Conservation (phyloP, 345 rosid species). For the Raphanus raphanistrum region DNA sequence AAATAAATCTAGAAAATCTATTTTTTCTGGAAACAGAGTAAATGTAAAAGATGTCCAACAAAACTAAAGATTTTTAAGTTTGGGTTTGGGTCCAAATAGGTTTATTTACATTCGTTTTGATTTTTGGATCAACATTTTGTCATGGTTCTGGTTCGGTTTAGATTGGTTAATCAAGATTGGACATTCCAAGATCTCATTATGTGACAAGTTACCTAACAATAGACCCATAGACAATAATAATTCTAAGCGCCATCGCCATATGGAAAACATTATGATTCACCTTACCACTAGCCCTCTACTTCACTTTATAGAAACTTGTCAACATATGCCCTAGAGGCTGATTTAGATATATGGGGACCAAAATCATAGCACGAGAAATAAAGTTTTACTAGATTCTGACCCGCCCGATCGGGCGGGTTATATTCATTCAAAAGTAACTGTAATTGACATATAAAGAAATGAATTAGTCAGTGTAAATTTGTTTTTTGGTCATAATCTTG, state of each 20-base stretch:
- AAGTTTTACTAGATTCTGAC: not conserved
- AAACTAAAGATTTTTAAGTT: not conserved
- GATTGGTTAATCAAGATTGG: not conserved
- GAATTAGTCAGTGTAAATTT: no score
- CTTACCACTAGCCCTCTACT: not conserved
- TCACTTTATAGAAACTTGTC: conserved; percentile 7
- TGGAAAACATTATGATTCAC: not conserved
- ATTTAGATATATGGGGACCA: conserved; percentile 18
- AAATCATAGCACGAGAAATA: not conserved
- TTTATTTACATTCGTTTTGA: not conserved
- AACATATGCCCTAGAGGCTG: conserved; percentile 19
- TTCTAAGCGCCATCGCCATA: not conserved
- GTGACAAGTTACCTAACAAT: not conserved
- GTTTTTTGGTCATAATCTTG: no score
- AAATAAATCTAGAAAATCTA: no score
- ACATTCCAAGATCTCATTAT: not conserved
- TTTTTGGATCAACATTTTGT: not conserved
- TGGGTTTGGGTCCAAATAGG: not conserved
- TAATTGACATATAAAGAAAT: no score
- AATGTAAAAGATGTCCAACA: not conserved
- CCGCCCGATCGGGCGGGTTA: no score
- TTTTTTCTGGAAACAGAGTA: no score
- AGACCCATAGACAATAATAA: not conserved
- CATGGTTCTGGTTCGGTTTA: conserved; percentile 8
- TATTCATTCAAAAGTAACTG: no score